These are phyloP conservation scores for Beauveria caledonica DNA, from an alignment of 2,329 filamentous ascomycete species.

Conservation along the genomic window DNA sequence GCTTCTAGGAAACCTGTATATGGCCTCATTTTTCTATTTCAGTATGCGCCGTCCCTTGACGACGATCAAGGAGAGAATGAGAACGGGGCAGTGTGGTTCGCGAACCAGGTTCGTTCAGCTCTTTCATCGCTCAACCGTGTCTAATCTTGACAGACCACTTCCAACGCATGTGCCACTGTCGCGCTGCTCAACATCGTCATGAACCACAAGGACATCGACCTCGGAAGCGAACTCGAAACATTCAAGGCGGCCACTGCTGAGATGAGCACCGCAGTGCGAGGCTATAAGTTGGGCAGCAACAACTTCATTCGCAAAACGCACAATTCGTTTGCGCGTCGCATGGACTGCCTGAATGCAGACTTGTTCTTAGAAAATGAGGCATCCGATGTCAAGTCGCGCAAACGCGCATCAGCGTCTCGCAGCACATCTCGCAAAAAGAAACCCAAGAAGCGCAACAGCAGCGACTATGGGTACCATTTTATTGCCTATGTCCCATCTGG, in stretches of 20 bases:
- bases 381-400: constrained; percentile 26
- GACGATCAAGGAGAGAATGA: constrained; percentile 47
- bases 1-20: constrained; percentile 59
- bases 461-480: constrained; percentile 72
- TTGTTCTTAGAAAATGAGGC: constrained; percentile 54
- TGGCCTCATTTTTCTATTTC: constrained; percentile 84
- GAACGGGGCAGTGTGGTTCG: constrained; percentile 72
- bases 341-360: constrained; percentile 68
- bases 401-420: constrained; percentile 21
- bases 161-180: constrained; percentile 86
- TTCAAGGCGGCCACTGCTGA: constrained; percentile 67
- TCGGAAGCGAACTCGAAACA: constrained; percentile 60
- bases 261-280: constrained; percentile 65
- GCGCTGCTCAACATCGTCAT: constrained; percentile 90
- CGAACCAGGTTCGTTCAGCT: constrained; percentile 62
- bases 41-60: constrained; percentile 49
- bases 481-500: constrained; percentile 75
- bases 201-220: constrained; percentile 59
- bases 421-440: constrained; percentile 25
- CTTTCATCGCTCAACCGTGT: constrained; percentile 11
- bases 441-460: constrained; percentile 32
- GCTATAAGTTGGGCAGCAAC: constrained; percentile 66
- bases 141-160: constrained; percentile 49
- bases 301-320: constrained; percentile 72
- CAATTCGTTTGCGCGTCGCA: constrained; percentile 76